A percentile compares a stretch with the other conserved stretches of the same genome.
Conservation (phyloP, 2,329 filamentous ascomycete species). For the Helminthosporium solani region DNA sequence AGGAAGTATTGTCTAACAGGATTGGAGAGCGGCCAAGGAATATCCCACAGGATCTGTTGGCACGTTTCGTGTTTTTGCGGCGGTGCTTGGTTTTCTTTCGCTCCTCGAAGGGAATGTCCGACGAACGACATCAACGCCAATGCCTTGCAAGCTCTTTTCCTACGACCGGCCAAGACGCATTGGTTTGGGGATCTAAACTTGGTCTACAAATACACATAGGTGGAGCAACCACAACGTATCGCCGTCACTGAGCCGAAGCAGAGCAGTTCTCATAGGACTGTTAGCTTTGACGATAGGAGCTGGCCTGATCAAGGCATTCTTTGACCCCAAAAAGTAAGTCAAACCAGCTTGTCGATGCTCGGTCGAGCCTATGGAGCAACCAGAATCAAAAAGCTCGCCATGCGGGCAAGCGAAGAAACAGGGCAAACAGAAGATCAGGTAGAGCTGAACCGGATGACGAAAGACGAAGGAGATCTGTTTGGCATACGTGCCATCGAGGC, state of each 20-base stretch:
- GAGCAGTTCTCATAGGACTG: slow-evolving; percentile 36
- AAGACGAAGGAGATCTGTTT: slow-evolving; percentile 45
- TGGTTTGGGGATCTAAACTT: slow-evolving; percentile 39
- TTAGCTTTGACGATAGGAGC: slow-evolving; percentile 34
- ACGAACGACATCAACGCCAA: too few relatives aligned
- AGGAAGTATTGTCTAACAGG: too few relatives aligned
- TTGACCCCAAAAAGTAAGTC: slow-evolving; percentile 38
- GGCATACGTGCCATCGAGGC: slow-evolving; percentile 44
- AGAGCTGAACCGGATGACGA: slow-evolving; percentile 38
- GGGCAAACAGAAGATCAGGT: slow-evolving; percentile 36
- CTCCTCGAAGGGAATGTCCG: too few relatives aligned
- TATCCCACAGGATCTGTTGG: too few relatives aligned
- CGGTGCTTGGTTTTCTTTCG: too few relatives aligned
- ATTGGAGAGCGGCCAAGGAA: too few relatives aligned
- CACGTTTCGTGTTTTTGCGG: too few relatives aligned
- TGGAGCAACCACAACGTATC: background rate
- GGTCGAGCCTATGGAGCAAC: slow-evolving; percentile 9
- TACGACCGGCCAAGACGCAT: too few relatives aligned
- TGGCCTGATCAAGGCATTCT: slow-evolving; percentile 39
- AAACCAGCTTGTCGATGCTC: background rate
- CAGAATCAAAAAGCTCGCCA: slow-evolving; percentile 33
- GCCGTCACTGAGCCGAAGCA: slow-evolving; percentile 17
- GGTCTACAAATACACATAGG: slow-evolving; percentile 43
- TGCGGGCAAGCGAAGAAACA: slow-evolving; percentile 27
- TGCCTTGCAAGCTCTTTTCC: too few relatives aligned